Percentiles rank a stretch among this genome's conserved stretches.
These are phyloP conservation scores for Tympanopsis confertula DNA, from an alignment of 2,329 filamentous ascomycete genomes.

Conservation along the genomic window DNA sequence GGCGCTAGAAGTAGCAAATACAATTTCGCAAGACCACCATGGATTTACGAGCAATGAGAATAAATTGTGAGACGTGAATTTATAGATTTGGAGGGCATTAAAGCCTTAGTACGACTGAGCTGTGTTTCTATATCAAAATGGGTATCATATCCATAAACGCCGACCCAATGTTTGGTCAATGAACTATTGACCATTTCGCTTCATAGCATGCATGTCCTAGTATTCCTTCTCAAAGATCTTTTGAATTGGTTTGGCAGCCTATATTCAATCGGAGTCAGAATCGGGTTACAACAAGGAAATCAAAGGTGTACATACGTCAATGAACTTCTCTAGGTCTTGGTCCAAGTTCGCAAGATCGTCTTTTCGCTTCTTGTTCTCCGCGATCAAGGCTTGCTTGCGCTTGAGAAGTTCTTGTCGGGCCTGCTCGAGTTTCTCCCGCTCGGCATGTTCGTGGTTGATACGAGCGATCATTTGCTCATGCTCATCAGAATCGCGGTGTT, in stretches of 20 bases:
- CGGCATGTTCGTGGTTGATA: slow-evolving; percentile 52
- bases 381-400: slow-evolving; percentile 51
- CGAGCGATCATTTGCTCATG: slow-evolving; percentile 53
- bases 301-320: slow-evolving; percentile 29
- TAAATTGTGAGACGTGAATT: too few relatives aligned
- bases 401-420: slow-evolving; percentile 28
- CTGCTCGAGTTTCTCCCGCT: slow-evolving; percentile 50
- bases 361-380: slow-evolving; percentile 56
- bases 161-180: too few relatives aligned
- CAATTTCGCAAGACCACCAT: too few relatives aligned
- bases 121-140: too few relatives aligned
- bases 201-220: too few relatives aligned
- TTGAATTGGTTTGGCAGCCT: slow-evolving; percentile 46
- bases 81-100: too few relatives aligned
- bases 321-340: slow-evolving; percentile 52
- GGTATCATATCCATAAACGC: too few relatives aligned
- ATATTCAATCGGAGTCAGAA: slow-evolving; percentile 1
- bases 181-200: too few relatives aligned
- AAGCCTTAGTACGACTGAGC: too few relatives aligned
- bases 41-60: too few relatives aligned
- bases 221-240: slow-evolving; percentile 41
- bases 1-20: too few relatives aligned
- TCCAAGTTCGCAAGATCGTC: slow-evolving; percentile 55
- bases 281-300: slow-evolving; percentile 4
- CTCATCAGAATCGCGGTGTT: slow-evolving; percentile 35